Evolutionary conservation across 140 eudicot genomes (phyloP), one percentile per base, ranked within the genome.

Genomic region (Erigeron philadelphicus): DNA sequence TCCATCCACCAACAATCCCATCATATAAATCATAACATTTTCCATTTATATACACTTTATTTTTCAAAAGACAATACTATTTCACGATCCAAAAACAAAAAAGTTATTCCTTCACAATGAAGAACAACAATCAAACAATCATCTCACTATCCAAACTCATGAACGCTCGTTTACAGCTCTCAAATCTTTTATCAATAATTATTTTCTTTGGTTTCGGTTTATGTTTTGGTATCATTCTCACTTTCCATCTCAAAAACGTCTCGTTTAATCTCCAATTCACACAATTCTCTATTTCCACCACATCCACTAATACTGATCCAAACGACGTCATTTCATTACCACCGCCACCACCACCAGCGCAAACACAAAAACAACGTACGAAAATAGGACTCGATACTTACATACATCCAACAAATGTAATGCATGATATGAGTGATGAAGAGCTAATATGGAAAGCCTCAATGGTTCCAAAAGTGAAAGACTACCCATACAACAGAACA

Each of bases 361-460:
- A 21, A 1, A 21, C 25, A 21, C 25, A 61, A 9, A 31, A 17
- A 15, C 52, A 1, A 38, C 43, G 10, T 9, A 11, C 53, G 31
- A 68, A 15, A 35, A 23, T 38, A 15, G 71, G 80, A n/a, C 31
- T 77, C 19, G 74, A 74, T 18, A 49, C 55, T 3, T 80, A 10
- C 59, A 13, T 73, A 11, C 71, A 23, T 43, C 81, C 84, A 9
- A 11, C 71, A n/a, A 59, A 59, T 0, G 71, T 60, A 19, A 68
- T 67, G 80, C 89, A 79, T 66, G 80, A 75, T 61, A 17, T 84
- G 72, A 69, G 11, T 21, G 89, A 84, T 4, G 44, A 66, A 0
- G 84, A 84, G 67, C 15, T 84, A 65, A 49, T 78, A 3, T 84
- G 89, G 89, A 72, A 80, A 56, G 89, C 89, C 0, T 81, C 89